Base-by-base conservation (phyloP, 306 rosid genomes). In the Prunus salicina region DNA sequence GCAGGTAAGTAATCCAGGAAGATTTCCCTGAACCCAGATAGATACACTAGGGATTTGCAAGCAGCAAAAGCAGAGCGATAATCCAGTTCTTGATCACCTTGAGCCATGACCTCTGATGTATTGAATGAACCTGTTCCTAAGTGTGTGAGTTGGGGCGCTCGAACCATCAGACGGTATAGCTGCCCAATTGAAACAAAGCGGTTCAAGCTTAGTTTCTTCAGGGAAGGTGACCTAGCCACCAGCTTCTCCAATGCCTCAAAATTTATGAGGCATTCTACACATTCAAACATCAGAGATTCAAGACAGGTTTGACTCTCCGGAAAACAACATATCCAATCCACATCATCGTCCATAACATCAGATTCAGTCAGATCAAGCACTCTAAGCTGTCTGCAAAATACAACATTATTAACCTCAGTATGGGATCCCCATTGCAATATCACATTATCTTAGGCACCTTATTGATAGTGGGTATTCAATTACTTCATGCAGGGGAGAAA, bases 291-390 rank as follows among this genome's bases (percentile, higher is more conserved):
- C 82, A 93, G 86, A 65, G 96, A 91, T 78, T 91, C 97, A 62
- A 93, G 72, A 82, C 77, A 83, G 3, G 83, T 83, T 49, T 83
- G 88, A 63, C 82, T 80, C 81, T 87, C 97, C 3, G 95, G 93
- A 80, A 93, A 93, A 85, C 78, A 87, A 18, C 86, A 84, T 71
- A 91, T 74, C 97, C 97, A 93, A 81, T 93, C 97, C 68, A 89
- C 86, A 2, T 85, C 98, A 25, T 87, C 88, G 34, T 86, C 95
- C 0, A 27, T 34, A 55, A 93, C 85, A 49, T 85, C 91, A 47
- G 89, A 83, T 56, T 93, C 97, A 72, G 87, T 88, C 71, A 93
- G 89, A 76, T 93, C 97, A 71, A 93, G 92, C 81, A 88, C 97
- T 75, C 89, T 89, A 65, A 90, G 86, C 76, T 81, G 87, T 30